Evolutionary conservation across 2,329 filamentous ascomycete genomes (phyloP), one percentile per base, ranked within the genome.

Genomic region (Colletotrichum sp.): DNA sequence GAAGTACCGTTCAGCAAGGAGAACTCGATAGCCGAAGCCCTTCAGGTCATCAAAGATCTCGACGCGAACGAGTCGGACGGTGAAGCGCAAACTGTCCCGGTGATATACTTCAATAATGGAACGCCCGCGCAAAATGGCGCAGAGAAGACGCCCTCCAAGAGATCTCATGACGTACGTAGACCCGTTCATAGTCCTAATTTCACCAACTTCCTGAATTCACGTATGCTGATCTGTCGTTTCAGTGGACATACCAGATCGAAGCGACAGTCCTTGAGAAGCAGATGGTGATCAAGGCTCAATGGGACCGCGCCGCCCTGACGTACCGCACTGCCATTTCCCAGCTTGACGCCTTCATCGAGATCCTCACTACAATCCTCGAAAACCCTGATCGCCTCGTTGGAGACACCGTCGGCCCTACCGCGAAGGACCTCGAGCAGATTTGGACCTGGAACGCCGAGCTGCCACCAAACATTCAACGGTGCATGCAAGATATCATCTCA

Each of bases 401-500:
- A 15, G 71, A 78, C 49, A 73, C 76, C 8, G 72, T 77, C 30
- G 67, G 73, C n/a, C 77, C 83, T 59, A 79, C 81, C 7, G 44
- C 78, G 34, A 81, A 84, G 28, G 86, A 89, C 75, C 79, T 89
- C 21, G 81, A 86, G 16, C 86, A 87, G 75, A 80, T 90, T 65
- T 89, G 87, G 86, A 76, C 78, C 24, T 89, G 88, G 88, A 89
- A 89, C 78, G 81, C 83, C 21, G 80, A 81, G 2, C 79, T 89
- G 4, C 86, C 87, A 2, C 82, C 85, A 0, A 83, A 83, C 4
- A 79, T 89, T 24, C 79, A 84, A 21, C 81, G 80, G 62, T 88
- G 86, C 76, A 88, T 89, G 82, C 89, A 90, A 76, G 86, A 89
- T 57, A 80, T 89, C 71, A 85, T 90, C 71, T 81, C 83, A 12